Conservation (phyloP, 2,329 filamentous ascomycete genomes). For the Cytospora piceae region DNA sequence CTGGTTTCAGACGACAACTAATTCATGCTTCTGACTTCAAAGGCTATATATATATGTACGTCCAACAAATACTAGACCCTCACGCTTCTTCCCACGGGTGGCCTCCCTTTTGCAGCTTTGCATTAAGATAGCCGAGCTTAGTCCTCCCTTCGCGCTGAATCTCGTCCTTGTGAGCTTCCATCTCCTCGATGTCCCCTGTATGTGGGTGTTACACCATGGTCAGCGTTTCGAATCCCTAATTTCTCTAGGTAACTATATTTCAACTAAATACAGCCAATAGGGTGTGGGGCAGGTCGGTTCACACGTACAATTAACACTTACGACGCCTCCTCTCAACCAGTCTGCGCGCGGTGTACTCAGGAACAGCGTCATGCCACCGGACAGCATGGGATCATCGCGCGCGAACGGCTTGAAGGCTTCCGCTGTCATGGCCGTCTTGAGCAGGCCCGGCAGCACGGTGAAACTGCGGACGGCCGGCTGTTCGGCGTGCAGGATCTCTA, state of each 20-base stretch:
- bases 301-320: constrained; percentile 33
- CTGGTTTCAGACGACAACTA: too few relatives aligned
- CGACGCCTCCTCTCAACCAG: constrained; percentile 33
- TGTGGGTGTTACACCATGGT: not conserved
- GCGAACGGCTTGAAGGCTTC: constrained; percentile 19
- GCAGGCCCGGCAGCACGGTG: constrained; percentile 21
- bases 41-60: too few relatives aligned
- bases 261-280: not conserved
- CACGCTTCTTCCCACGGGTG: constrained; percentile 27
- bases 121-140: constrained; percentile 32
- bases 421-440: constrained; percentile 21
- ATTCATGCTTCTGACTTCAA: too few relatives aligned
- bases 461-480: constrained; percentile 19
- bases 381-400: constrained; percentile 15
- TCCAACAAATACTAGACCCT: not conserved
- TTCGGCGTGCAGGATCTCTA: constrained; percentile 33
- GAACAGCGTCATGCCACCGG: constrained; percentile 22
- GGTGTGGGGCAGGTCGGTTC: not conserved
- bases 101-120: constrained; percentile 33
- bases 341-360: constrained; percentile 29
- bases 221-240: too few relatives aligned
- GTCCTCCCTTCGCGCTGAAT: constrained; percentile 31
- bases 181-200: constrained; percentile 34
- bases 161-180: constrained; percentile 34
- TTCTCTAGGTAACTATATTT: too few relatives aligned